Conservation (phyloP, 2,329 filamentous ascomycete genomes). For the Arthroderma sp. region DNA sequence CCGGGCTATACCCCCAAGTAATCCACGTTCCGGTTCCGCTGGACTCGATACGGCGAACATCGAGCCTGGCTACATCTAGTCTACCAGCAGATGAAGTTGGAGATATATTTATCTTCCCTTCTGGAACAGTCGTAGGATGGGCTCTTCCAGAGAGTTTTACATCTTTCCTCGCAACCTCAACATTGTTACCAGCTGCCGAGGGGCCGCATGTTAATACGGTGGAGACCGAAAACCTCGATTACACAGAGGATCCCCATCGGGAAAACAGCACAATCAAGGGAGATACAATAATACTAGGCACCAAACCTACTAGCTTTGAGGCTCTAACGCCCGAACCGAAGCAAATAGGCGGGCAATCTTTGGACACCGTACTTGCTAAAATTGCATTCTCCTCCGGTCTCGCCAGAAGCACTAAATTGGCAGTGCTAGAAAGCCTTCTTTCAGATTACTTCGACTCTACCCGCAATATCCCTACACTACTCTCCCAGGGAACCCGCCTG, state of each 20-base stretch:
- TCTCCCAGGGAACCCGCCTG: constrained; percentile 53
- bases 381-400: constrained; percentile 93
- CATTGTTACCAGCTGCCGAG: constrained; percentile 62
- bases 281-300: constrained; percentile 81
- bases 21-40: constrained; percentile 44
- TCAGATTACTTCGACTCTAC: constrained; percentile 79
- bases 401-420: constrained; percentile 83
- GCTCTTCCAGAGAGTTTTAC: constrained; percentile 66
- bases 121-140: constrained; percentile 88
- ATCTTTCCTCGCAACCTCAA: constrained; percentile 52
- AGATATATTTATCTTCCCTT: constrained; percentile 92
- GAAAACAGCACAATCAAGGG: constrained; percentile 69
- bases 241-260: constrained; percentile 57
- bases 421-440: constrained; percentile 73
- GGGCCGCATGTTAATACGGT: constrained; percentile 57
- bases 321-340: constrained; percentile 12
- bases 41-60: constrained; percentile 31
- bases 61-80: constrained; percentile 27
- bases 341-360: constrained; percentile 20
- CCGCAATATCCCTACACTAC: constrained; percentile 61
- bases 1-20: constrained; percentile 51
- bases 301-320: constrained; percentile 37
- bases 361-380: constrained; percentile 66
- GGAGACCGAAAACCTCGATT: constrained; percentile 85
- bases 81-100: constrained; percentile 42